A percentile compares a stretch with the other conserved stretches of the same genome.
Conservation (phyloP, 805 yeast species). For the Teunomyces barrocoloradensis region DNA sequence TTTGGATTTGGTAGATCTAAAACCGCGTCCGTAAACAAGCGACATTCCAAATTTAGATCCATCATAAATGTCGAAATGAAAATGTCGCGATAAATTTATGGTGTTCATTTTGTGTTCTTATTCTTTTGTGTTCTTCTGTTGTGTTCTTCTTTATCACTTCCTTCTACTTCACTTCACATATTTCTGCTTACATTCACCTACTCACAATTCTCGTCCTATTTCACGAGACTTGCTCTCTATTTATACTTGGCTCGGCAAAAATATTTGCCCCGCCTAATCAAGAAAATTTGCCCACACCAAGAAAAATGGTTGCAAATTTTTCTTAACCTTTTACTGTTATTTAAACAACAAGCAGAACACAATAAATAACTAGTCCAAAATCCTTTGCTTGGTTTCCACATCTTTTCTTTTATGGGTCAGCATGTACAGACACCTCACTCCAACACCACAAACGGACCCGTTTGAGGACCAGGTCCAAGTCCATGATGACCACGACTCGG, state of each 20-base stretch:
- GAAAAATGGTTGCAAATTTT: constrained; percentile 3
- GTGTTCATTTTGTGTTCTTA: no score
- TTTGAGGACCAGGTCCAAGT: not conserved
- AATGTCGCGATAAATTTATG: not conserved
- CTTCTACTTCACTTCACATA: no score
- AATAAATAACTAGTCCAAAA: no score
- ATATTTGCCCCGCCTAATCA: not conserved
- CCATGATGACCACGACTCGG: not conserved
- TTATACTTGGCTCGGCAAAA: not conserved
- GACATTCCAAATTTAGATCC: not conserved
- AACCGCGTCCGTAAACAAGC: not conserved
- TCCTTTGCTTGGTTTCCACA: no score
- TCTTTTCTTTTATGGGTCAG: not conserved
- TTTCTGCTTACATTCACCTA: no score
- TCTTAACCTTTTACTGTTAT: not conserved
- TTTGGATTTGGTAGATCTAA: not conserved
- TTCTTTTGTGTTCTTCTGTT: no score
- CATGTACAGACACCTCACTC: not conserved
- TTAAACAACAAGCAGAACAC: not conserved
- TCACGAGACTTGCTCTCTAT: not conserved
- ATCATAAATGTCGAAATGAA: no score
- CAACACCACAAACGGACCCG: not conserved
- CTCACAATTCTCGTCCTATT: no score
- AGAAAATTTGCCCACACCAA: constrained; percentile 1
- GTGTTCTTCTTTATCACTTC: no score